These are phyloP conservation scores for Chrysophaeum taylorii DNA, from an alignment of 352 stramenopile species.

Conservation along the genomic window DNA sequence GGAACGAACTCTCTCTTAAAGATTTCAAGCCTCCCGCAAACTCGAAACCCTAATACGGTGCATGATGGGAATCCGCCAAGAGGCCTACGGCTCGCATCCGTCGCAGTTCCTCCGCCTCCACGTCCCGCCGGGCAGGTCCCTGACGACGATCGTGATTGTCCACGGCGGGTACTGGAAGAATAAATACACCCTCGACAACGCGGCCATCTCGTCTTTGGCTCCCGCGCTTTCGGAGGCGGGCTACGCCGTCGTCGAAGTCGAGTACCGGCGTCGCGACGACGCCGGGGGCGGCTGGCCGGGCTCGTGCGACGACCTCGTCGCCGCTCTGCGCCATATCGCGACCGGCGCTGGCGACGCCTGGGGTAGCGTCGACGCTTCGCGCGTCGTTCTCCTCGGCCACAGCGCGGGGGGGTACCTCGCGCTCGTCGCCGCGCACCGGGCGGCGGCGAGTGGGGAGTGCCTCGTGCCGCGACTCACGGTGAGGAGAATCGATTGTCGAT, in stretches of 20 bases:
- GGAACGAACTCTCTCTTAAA: no score
- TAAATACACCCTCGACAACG: background rate
- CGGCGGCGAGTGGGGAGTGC: background rate
- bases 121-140: background rate
- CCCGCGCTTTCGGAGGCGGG: background rate
- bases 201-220: background rate
- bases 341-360: background rate
- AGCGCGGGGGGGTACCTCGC: background rate
- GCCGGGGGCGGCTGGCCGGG: constrained; percentile 1
- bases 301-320: background rate
- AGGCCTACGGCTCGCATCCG: background rate
- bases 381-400: constrained; percentile 4
- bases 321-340: background rate
- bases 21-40: no score
- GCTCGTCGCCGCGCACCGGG: background rate
- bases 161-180: constrained; percentile 9
- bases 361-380: background rate
- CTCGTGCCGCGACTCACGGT: no score
- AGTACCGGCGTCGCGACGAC: background rate
- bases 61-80: no score
- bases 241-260: constrained; percentile 10
- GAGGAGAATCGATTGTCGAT: no score
- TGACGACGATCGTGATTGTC: background rate
- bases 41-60: no score
- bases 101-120: background rate